Evolutionary conservation across 495 filamentous ascomycete genomes (phyloP), one percentile per base, ranked within the genome.

Genomic region (Talaromyces liani): DNA sequence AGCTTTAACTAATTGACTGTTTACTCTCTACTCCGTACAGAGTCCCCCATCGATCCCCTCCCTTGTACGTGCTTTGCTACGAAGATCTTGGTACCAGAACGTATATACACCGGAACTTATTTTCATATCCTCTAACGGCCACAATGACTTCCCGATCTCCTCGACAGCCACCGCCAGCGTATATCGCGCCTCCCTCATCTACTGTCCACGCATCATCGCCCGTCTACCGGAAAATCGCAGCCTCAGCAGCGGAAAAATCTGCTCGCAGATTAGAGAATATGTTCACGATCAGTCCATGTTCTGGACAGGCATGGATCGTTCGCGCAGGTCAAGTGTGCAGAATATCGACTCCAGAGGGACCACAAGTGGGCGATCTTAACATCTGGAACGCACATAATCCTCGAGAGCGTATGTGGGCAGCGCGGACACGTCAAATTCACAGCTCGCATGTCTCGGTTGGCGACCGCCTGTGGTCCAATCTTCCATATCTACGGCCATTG

Each of bases 351-450:
- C 88, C 88, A 1, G 75, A 88, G 53, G 90, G 90, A 0, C 86
- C 90, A 0, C 89, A 92, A 69, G 89, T 91, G 0, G 91, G 89
- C 33, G 90, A 94, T 67, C 78, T 94, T 25, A 94, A 94, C 69
- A 83, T 93, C 67, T 94, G 87, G 87, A 89, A 88, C 56, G 79
- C 79, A 36, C 78, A 87, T 62, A 91, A 93, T 68, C 89, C 90
- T 0, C 82, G 88, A 12, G 90, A 93, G 71, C 81, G 82, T 29
- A 88, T 94, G 73, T 94, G 90, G 90, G 91, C 91, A 2, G 78
- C 84, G 1, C 82, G 90, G 49, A 94, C 91, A 4, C 81, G 86
- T 58, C 90, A 94, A 68, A 83, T 94, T 24, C 87, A 94, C 58
- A 81, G 84, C 31, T 86, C 86, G 1, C 90, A 94, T 66, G 82